A percentile compares a stretch with the other conserved stretches of the same genome.
Evolutionary conservation across 495 filamentous ascomycete genomes (phyloP).

Genomic region (Friedmanniomyces simplex): DNA sequence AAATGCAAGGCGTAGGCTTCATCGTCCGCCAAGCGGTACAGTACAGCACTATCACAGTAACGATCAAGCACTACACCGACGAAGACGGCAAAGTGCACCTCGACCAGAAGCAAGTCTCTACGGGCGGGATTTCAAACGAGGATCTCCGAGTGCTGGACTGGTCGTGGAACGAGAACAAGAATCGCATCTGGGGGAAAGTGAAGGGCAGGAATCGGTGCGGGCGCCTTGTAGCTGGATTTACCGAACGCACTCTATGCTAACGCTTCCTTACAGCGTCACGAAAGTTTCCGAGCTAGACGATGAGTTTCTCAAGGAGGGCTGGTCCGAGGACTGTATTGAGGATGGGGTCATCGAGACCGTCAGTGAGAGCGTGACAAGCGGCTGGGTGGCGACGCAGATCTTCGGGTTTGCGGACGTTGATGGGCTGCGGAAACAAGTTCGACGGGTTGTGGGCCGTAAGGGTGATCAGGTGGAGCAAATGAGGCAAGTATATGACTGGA

Average conservation of each 20-base stretch:
- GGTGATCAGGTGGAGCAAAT: slow-evolving; percentile 48
- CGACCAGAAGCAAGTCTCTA: slow-evolving; percentile 68
- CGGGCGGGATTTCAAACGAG: slow-evolving; percentile 64
- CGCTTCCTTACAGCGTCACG: neutral
- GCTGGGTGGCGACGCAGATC: slow-evolving; percentile 53
- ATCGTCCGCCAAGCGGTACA: slow-evolving; percentile 64
- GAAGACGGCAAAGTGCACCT: slow-evolving; percentile 44
- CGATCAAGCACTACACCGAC: slow-evolving; percentile 43
- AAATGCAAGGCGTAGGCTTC: slow-evolving; percentile 70
- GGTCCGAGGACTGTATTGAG: slow-evolving; percentile 38
- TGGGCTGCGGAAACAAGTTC: slow-evolving; percentile 54
- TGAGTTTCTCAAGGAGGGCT: slow-evolving; percentile 39
- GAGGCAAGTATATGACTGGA: slow-evolving; percentile 65
- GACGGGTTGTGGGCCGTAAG: slow-evolving; percentile 58
- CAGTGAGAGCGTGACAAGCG: slow-evolving; percentile 44
- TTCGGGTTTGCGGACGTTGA: slow-evolving; percentile 55
- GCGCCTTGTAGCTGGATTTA: neutral
- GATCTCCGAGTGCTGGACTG: slow-evolving; percentile 69
- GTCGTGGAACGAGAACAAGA: slow-evolving; percentile 55
- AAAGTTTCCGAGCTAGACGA: slow-evolving; percentile 32
- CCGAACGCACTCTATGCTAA: neutral
- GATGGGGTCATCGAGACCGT: slow-evolving; percentile 43
- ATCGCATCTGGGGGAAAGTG: slow-evolving; percentile 72
- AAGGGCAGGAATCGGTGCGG: slow-evolving; percentile 34
- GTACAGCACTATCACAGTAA: slow-evolving; percentile 61